These are phyloP conservation scores for Venturia oleaginea DNA, from an alignment of 2,329 filamentous ascomycete species.

Conservation along the genomic window DNA sequence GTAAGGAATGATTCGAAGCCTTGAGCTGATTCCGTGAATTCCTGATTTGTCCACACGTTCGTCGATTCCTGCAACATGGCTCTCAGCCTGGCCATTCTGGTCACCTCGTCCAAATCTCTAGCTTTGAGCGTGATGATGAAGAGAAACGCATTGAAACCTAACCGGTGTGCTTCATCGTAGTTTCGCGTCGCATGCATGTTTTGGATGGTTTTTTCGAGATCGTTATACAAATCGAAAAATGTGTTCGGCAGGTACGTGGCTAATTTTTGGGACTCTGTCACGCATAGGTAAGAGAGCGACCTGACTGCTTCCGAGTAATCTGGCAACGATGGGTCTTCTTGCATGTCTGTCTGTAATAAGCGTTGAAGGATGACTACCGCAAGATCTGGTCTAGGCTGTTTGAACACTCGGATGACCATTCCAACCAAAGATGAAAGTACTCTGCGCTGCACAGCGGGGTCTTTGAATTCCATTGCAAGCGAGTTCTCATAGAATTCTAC, in stretches of 20 bases:
- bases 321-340: conserved; percentile 57
- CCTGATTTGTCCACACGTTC: conserved; percentile 65
- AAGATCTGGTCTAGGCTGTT: conserved; percentile 11
- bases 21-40: conserved; percentile 58
- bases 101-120: conserved; percentile 59
- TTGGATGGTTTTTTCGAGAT: conserved; percentile 73
- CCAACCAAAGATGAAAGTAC: conserved; percentile 6
- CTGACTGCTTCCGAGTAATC: conserved; percentile 83
- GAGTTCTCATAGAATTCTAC: conserved; percentile 65
- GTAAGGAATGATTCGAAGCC: conserved; percentile 73
- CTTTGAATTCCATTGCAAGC: conserved; percentile 63
- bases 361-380: conserved; percentile 8
- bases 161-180: conserved; percentile 63
- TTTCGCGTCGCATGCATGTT: conserved; percentile 1
- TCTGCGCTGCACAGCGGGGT: conserved; percentile 44
- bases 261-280: conserved; percentile 78
- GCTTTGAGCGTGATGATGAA: conserved; percentile 92
- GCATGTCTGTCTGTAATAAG: background rate
- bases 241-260: conserved; percentile 88
- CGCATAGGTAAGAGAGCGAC: conserved; percentile 75
- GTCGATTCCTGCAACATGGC: conserved; percentile 77
- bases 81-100: conserved; percentile 62
- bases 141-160: conserved; percentile 54
- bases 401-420: conserved; percentile 7
- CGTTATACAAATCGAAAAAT: conserved; percentile 67